A percentile compares a stretch with the other conserved stretches of the same genome.
Conservation (phyloP, 1,284 basidiomycete genomes). For the Porodaedalea pini region DNA sequence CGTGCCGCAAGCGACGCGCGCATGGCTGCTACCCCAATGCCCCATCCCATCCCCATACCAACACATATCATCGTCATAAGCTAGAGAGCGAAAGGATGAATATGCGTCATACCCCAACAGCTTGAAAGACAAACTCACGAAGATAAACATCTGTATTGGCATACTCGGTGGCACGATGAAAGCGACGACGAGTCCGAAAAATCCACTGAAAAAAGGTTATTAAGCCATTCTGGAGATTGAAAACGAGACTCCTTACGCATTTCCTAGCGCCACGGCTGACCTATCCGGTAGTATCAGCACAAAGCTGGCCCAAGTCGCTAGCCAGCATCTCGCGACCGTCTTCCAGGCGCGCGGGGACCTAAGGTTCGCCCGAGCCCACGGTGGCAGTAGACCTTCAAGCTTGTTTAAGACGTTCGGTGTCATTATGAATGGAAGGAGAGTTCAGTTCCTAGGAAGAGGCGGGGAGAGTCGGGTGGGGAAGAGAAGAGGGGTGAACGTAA, state of each 20-base stretch:
- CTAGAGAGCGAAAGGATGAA: neutral
- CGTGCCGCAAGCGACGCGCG: constrained; percentile 56
- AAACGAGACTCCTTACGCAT: constrained; percentile 25
- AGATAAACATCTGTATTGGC: constrained; percentile 37
- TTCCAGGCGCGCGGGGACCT: constrained; percentile 21
- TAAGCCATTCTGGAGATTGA: neutral
- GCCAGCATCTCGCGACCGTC: constrained; percentile 27
- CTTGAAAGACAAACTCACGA: constrained; percentile 21
- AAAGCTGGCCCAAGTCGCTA: constrained; percentile 27
- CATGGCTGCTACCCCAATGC: constrained; percentile 69
- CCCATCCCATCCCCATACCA: constrained; percentile 73
- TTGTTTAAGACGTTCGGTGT: neutral
- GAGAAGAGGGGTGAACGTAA: too few species aligned
- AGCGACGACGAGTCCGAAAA: constrained; percentile 34
- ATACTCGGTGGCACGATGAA: constrained; percentile 35
- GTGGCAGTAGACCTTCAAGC: neutral
- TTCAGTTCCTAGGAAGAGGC: too few species aligned
- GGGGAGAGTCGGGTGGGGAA: neutral
- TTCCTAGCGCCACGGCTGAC: constrained; percentile 26
- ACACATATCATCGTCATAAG: constrained; percentile 44
- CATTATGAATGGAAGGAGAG: neutral
- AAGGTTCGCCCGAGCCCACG: neutral
- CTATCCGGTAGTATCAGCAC: constrained; percentile 26
- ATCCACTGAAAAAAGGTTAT: constrained; percentile 26
- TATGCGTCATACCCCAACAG: neutral